Conservation (phyloP, 495 filamentous ascomycete species). For the Xeromyces bisporus region DNA sequence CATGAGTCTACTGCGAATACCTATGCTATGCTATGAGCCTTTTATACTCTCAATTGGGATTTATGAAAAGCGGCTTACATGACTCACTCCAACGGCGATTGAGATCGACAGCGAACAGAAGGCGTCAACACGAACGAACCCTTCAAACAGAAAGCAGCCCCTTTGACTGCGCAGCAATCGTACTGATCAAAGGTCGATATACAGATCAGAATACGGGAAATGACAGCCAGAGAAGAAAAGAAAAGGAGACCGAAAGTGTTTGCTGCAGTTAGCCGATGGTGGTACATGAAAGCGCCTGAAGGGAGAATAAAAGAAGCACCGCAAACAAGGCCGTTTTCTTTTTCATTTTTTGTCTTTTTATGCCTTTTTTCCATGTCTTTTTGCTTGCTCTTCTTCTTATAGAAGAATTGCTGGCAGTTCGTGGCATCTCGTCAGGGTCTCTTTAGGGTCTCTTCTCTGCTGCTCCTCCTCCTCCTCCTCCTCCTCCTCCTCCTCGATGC, state of each 20-base stretch:
- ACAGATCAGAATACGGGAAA: not conserved
- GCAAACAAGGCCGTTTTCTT: too few species aligned
- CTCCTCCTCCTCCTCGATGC: too few species aligned
- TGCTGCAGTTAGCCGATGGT: not conserved
- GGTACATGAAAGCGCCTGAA: not conserved
- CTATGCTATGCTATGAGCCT: too few species aligned
- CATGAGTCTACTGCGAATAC: too few species aligned
- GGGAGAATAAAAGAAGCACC: too few species aligned
- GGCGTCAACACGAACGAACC: too few species aligned
- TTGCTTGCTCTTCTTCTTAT: not conserved
- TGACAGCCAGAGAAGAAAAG: not conserved
- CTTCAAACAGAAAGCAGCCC: too few species aligned
- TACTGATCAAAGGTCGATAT: not conserved
- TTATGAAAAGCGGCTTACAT: too few species aligned
- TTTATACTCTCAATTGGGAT: too few species aligned
- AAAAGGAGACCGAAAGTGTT: not conserved
- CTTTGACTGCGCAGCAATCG: too few species aligned
- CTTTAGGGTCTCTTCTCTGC: slow-evolving; percentile 1
- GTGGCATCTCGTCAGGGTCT: not conserved
- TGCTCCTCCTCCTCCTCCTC: slow-evolving; percentile 3
- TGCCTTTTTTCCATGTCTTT: slow-evolving; percentile 1
- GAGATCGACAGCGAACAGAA: too few species aligned
- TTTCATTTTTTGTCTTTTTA: not conserved
- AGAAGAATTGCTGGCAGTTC: slow-evolving; percentile 1
- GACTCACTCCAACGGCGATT: too few species aligned